Percentiles rank a stretch among this genome's conserved stretches.
phyloP scores from a whole-genome alignment of 495 filamentous ascomycete species.

The Aspergillus bridgeri region DNA sequence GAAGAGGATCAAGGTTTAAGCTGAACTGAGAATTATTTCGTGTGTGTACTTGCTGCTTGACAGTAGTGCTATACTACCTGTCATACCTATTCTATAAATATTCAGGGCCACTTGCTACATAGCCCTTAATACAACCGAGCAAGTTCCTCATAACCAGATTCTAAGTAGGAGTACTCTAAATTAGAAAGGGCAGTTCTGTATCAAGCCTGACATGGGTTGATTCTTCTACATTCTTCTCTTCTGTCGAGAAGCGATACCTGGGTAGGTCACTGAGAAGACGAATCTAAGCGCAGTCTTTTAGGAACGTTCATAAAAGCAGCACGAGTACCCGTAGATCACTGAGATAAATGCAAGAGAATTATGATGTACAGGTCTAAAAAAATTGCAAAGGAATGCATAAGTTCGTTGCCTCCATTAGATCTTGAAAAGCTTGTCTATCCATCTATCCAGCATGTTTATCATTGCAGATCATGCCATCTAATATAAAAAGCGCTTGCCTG shows the following conservation, averaged over 20 bases:
- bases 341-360: too few species aligned
- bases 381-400: conserved; percentile 1
- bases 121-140: background rate
- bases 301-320: too few species aligned
- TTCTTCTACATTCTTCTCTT: too few species aligned
- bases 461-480: background rate
- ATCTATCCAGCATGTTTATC: conserved; percentile 12
- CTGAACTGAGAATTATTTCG: background rate
- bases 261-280: too few species aligned
- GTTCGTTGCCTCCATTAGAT: conserved; percentile 13
- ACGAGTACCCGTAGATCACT: too few species aligned
- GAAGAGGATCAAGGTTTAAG: background rate
- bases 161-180: too few species aligned
- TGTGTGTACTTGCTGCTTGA: background rate
- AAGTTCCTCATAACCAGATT: background rate
- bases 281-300: too few species aligned
- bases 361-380: too few species aligned
- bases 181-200: too few species aligned
- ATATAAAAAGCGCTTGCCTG: background rate
- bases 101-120: background rate
- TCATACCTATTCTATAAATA: background rate
- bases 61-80: background rate
- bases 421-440: conserved; percentile 10
- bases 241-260: too few species aligned
- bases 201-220: too few species aligned